Percentiles rank a stretch among this genome's conserved stretches.
Conservation (phyloP, 805 yeast genomes). For the Hanseniaspora osmophila region DNA sequence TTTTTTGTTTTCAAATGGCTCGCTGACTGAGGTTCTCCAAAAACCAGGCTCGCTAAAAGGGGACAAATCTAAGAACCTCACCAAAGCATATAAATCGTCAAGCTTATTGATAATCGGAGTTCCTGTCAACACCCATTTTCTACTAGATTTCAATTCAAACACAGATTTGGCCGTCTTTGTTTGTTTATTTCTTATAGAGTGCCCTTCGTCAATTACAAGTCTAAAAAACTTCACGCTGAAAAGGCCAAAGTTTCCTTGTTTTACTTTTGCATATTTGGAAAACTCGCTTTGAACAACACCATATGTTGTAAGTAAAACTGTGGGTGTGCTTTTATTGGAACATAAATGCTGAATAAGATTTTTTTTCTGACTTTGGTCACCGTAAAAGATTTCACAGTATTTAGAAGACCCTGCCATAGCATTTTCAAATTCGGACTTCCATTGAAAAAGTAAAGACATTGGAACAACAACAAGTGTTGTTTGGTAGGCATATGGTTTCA, state of each 20-base stretch:
- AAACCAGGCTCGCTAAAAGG: constrained; percentile 52
- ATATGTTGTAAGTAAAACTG: constrained; percentile 69
- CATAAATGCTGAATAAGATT: constrained; percentile 37
- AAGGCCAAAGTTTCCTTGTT: constrained; percentile 32
- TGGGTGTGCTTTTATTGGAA: constrained; percentile 34
- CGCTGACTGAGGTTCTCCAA: constrained; percentile 42
- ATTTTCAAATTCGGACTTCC: constrained; percentile 69
- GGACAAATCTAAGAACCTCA: constrained; percentile 30
- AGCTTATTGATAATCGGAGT: constrained; percentile 49
- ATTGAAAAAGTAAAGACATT: constrained; percentile 80
- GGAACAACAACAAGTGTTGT: constrained; percentile 79
- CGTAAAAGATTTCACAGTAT: constrained; percentile 58
- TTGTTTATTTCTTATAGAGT: constrained; percentile 64
- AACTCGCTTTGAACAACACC: constrained; percentile 77
- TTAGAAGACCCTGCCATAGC: constrained; percentile 34
- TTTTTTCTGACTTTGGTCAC: constrained; percentile 34
- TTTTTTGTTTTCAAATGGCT: constrained; percentile 32
- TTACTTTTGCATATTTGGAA: constrained; percentile 27
- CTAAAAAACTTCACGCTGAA: constrained; percentile 64
- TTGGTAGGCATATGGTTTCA: constrained; percentile 39
- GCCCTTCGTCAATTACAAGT: constrained; percentile 80
- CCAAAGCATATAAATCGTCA: constrained; percentile 37
- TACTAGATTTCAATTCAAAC: constrained; percentile 45
- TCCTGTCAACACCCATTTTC: constrained; percentile 51
- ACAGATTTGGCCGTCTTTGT: constrained; percentile 73